A percentile compares a stretch with the other conserved stretches of the same genome.
Evolutionary conservation across 1,284 basidiomycete species (phyloP).

Genomic region (Thelephora terrestris): DNA sequence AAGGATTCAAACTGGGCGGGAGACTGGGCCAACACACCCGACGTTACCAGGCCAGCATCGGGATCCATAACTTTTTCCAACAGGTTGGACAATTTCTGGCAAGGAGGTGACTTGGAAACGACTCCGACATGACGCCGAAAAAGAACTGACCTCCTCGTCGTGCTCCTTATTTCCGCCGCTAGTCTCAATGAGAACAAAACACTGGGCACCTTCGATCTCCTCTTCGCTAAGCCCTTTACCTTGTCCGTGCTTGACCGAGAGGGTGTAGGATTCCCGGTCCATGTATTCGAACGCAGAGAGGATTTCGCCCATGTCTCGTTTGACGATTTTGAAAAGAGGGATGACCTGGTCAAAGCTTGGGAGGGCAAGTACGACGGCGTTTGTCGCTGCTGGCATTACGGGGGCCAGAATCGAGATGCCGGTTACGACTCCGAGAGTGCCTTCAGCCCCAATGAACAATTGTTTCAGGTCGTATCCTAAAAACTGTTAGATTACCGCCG

Average conservation of each 20-base stretch:
- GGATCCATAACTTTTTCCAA: slow-evolving; percentile 75
- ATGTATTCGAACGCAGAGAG: slow-evolving; percentile 98
- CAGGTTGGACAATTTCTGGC: slow-evolving; percentile 81
- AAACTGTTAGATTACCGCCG: neutral
- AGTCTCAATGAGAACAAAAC: slow-evolving; percentile 92
- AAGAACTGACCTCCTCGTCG: slow-evolving; percentile 73
- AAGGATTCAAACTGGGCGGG: slow-evolving; percentile 84
- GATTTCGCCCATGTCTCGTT: slow-evolving; percentile 84
- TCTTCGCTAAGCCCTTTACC: slow-evolving; percentile 55
- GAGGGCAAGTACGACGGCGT: slow-evolving; percentile 68
- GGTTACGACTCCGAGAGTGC: slow-evolving; percentile 92
- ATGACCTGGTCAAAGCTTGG: slow-evolving; percentile 67
- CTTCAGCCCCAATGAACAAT: slow-evolving; percentile 96
- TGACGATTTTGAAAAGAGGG: slow-evolving; percentile 60
- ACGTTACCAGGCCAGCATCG: slow-evolving; percentile 70
- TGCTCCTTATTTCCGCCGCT: slow-evolving; percentile 92
- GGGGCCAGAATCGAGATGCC: slow-evolving; percentile 95
- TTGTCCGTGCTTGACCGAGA: slow-evolving; percentile 72
- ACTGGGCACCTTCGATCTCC: slow-evolving; percentile 68
- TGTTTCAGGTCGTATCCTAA: slow-evolving; percentile 98
- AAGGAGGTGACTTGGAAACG: neutral
- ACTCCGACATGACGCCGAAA: neutral
- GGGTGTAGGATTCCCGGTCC: slow-evolving; percentile 80
- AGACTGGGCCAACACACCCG: slow-evolving; percentile 90
- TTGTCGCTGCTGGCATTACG: slow-evolving; percentile 75